Conservation (phyloP, 495 filamentous ascomycete genomes). For the Hyaloscypha variabilis region DNA sequence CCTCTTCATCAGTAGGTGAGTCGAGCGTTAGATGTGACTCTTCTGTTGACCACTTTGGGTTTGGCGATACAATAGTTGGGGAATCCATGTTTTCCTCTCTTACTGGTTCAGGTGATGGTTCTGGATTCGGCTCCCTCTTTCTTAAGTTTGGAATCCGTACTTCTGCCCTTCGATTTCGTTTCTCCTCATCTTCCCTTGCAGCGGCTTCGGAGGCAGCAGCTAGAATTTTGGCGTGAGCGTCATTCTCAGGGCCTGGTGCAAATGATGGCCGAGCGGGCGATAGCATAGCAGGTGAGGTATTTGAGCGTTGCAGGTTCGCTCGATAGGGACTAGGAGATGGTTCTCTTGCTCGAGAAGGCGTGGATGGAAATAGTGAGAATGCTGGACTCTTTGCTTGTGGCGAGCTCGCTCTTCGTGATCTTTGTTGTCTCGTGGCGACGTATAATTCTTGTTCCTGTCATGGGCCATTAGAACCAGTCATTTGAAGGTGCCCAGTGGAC, state of each 20-base stretch:
- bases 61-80: background rate
- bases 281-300: slow-evolving; percentile 57
- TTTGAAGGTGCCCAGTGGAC: slow-evolving; percentile 18
- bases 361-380: slow-evolving; percentile 67
- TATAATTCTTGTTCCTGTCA: slow-evolving; percentile 30
- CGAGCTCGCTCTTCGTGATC: slow-evolving; percentile 58
- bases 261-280: slow-evolving; percentile 42
- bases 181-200: background rate
- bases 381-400: slow-evolving; percentile 60
- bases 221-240: slow-evolving; percentile 21
- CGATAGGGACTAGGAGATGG: slow-evolving; percentile 28
- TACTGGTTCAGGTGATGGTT: slow-evolving; percentile 7
- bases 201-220: slow-evolving; percentile 1
- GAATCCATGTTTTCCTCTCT: background rate
- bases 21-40: slow-evolving; percentile 50
- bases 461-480: slow-evolving; percentile 21
- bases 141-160: slow-evolving; percentile 22
- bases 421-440: slow-evolving; percentile 31
- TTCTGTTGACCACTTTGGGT: slow-evolving; percentile 39
- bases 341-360: slow-evolving; percentile 36
- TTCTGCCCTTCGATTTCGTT: background rate
- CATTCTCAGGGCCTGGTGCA: slow-evolving; percentile 26
- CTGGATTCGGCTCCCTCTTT: slow-evolving; percentile 27
- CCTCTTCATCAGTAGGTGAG: slow-evolving; percentile 40
- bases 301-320: slow-evolving; percentile 57